Conservation (phyloP, 305 asterid species). For the Fraxinus ornus region DNA sequence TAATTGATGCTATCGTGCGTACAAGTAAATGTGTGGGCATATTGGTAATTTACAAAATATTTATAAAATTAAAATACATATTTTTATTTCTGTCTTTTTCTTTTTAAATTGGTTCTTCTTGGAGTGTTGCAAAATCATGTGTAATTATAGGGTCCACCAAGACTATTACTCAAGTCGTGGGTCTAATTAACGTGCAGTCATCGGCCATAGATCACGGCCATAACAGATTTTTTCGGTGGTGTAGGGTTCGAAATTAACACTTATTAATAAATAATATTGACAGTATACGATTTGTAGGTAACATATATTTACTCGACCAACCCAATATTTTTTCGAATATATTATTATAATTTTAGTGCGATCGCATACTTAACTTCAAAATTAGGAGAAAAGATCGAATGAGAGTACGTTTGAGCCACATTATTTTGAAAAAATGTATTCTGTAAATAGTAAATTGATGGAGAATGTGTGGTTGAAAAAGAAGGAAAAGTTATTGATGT, state of each 20-base stretch:
- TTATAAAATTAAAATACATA: too few species aligned
- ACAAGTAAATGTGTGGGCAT: neutral
- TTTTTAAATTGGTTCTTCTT: neutral
- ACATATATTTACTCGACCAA: neutral
- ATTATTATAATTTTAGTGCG: neutral
- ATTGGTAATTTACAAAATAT: neutral
- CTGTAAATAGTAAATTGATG: too few species aligned
- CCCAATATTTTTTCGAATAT: neutral
- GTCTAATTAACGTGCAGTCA: neutral
- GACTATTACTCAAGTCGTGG: conserved; percentile 18
- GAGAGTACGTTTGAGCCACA: too few species aligned
- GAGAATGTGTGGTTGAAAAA: too few species aligned
- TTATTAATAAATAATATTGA: neutral
- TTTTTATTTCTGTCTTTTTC: neutral
- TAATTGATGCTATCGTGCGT: neutral
- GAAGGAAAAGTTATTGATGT: too few species aligned
- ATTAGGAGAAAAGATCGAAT: neutral
- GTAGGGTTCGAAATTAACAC: conserved; percentile 15
- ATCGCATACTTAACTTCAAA: neutral
- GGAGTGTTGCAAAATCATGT: conserved; percentile 41
- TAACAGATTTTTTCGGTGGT: neutral
- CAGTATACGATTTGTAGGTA: conserved; percentile 13
- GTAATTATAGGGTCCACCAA: conserved; percentile 35
- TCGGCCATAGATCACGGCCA: conserved; percentile 38
- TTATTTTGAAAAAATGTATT: too few species aligned